Evolutionary conservation across 306 rosid genomes (phyloP), one percentile per base, ranked within the genome.

Genomic region (Prunus salicina): DNA sequence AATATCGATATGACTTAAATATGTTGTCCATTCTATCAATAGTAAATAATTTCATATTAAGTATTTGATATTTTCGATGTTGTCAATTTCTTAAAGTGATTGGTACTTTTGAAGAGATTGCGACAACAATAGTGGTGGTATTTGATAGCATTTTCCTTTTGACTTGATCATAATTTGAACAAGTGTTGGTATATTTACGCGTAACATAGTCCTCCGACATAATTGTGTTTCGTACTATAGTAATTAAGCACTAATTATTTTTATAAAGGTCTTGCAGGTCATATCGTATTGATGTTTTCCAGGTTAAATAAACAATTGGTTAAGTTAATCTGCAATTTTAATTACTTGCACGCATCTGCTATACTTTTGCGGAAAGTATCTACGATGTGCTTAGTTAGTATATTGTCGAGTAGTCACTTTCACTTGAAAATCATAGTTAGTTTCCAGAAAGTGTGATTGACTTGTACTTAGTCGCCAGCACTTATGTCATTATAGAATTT

Each of bases 381-480:
- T 5, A 34, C 6, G 41, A 6, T 34, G 41, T 32, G 1, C 38
- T 32, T 32, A 32, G 38, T 32, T 32, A 32, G 38, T 32, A 34
- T 34, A 34, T 34, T 34, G 41, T 34, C 7, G 0, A 34, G 8
- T 5, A 34, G 41, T 34, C 81, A 27, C 9, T 65, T 75, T 75
- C 81, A 47, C 8, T 15, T 51, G 20, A 45, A 45, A 55, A 61
- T 74, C 71, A 12, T 58, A n/a, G 45, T 25, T 20, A 27, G 38
- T 51, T 65, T 11, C 8, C 27, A 73, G 8, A 46, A 30, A 22
- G 19, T 55, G 61, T 2, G 52, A 28, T 53, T 65, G 78, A 79
- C 75, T 25, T 8, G 38, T 58, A 64, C 67, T 28, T 20, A 22
- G 57, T 75, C 84, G 79, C 43, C 68, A 72, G 51, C 22, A 55